Evolutionary conservation across 1,139 yeast species (phyloP), one percentile per base, ranked within the genome.

Genomic region (Sugiyamaella grinbergsii): DNA sequence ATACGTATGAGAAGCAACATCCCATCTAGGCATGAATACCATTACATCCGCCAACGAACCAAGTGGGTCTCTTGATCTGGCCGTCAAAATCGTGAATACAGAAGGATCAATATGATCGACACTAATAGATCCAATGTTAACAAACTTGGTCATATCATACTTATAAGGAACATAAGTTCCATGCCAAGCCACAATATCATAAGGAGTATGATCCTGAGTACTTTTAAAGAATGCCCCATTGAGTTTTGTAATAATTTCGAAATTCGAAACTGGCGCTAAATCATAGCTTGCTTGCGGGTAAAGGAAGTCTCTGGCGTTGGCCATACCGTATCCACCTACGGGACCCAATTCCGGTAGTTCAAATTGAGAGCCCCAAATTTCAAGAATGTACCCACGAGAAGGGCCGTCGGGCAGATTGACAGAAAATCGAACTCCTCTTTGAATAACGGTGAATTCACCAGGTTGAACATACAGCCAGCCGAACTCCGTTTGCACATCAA

Each of bases 271-370:
- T 6, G 50, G 49, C 22, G 31, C 46, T 34, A 60, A 57, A 26
- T 53, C 58, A 26, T 50, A 57, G 34, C 49, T 39, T 3, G 64
- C 62, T 24, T 49, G 58, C 1, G 67, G 68, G 13, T 52, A 54
- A 32, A 56, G 49, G 44, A 63, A 63, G 52, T 64, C 68, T 15
- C 65, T 53, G 11, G 62, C 62, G 48, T 64, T 64, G 32, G 67
- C 68, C 51, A 64, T 54, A n/a, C 67, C 62, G 42, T 64, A 59
- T 16, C 61, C 57, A 8, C 67, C 67, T 37, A 64, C 56, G 11
- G 67, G 66, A 0, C 67, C 67, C 22, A 62, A 51, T 36, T 64
- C 67, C 10, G 67, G 67, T 13, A 64, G 53, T 36, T 62, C 64
- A 44, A 63, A 64, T 47, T 60, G 62, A 22, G 55, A 52, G n/a